Evolutionary conservation across 768 basidiomycete genomes (phyloP), one percentile per base, ranked within the genome.

Genomic region (Mycena metata): DNA sequence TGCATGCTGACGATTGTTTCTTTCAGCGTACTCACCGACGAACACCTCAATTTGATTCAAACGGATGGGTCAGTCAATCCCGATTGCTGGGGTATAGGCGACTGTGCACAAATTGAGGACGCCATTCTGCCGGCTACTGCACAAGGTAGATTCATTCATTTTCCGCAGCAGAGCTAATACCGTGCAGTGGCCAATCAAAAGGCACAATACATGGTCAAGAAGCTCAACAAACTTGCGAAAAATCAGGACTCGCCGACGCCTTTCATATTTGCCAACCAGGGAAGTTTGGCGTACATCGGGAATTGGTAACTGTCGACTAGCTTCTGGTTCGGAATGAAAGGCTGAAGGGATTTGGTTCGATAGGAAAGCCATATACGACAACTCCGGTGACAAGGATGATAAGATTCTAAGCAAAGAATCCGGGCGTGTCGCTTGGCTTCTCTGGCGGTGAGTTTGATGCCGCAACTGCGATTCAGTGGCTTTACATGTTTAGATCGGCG

Each of bases 1-100:
- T 15, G 50, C 33, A 41, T 43, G 42, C 43, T 58, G n/a, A 65
- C 1, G 55, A 63, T 58, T 64, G 50, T 19, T 15, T 61, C 64
- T 15, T 10, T 39, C 46, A 84, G 82, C 41, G 68, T 83, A 9
- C 76, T 82, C 11, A 82, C 91, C 9, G 82, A 91, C 73, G 81
- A 89, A 10, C 82, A 88, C 58, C 83, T 95, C 39, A 91, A 91
- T 68, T 83, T 91, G 10, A 77, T 91, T 42, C 83, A 83, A 77
- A 78, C 80, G 10, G 85, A 90, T 50, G 87, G 84, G 5, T 77
- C 81, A n/a, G 73, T 84, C 3, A 83, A 93, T 72, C 82, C 85
- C 3, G 88, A 94, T 75, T 89, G 96, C 0, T 96, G 86, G 83
- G 93, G 90, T 3, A 90, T 96, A 62, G 95, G 95, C 6, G 95